Conservation (phyloP, 2,329 filamentous ascomycete genomes). For the Akanthomyces muscarius region DNA sequence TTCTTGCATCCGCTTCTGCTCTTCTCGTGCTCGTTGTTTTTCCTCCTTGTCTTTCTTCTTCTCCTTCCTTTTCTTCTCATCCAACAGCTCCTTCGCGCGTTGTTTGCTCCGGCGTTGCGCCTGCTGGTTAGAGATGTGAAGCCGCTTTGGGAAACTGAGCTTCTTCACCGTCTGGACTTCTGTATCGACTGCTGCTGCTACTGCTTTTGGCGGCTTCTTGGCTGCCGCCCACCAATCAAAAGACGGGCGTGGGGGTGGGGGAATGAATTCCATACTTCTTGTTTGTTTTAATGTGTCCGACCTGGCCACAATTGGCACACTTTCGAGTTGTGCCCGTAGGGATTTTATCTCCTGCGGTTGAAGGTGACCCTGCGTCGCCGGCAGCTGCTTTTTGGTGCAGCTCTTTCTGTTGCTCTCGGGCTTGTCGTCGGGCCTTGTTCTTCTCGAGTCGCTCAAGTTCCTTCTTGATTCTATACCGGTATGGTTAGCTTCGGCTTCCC, state of each 20-base stretch:
- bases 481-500: constrained; percentile 18
- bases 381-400: constrained; percentile 44
- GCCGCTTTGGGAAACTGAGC: background rate
- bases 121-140: background rate
- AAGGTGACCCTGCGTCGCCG: constrained; percentile 49
- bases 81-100: constrained; percentile 12
- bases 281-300: constrained; percentile 98
- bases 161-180: background rate
- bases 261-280: constrained; percentile 68
- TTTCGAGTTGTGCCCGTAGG: constrained; percentile 74
- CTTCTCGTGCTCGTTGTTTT: background rate
- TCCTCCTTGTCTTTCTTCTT: background rate
- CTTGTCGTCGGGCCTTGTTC: constrained; percentile 85
- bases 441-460: constrained; percentile 82
- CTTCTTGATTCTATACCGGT: constrained; percentile 37
- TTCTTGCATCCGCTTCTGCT: background rate
- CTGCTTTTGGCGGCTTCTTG: constrained; percentile 17
- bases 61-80: background rate
- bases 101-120: background rate
- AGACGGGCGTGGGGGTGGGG: constrained; percentile 26
- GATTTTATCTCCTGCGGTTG: constrained; percentile 45
- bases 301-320: constrained; percentile 94
- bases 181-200: constrained; percentile 13
- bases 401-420: constrained; percentile 85
- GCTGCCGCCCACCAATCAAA: constrained; percentile 33